Conservation (phyloP, 257 asterid species). For the Avicennia marina region DNA sequence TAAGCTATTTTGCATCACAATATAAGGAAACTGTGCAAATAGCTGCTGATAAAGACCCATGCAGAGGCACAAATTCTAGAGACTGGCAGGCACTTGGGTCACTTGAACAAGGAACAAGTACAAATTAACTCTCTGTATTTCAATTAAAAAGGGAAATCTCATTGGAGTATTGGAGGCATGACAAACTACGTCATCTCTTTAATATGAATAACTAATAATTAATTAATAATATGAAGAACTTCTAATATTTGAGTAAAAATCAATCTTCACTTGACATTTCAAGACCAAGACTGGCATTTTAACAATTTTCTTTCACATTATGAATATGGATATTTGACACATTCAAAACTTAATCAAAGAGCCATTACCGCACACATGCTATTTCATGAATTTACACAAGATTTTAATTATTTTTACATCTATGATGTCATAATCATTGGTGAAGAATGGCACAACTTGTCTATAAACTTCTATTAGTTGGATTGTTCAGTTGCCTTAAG, state of each 20-base stretch:
- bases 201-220: too few species aligned
- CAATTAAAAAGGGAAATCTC: too few species aligned
- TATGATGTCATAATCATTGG: background rate
- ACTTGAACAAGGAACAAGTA: too few species aligned
- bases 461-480: conserved; percentile 4
- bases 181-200: too few species aligned
- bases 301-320: background rate
- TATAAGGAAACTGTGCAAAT: too few species aligned
- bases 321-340: background rate
- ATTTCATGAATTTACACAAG: background rate
- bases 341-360: background rate
- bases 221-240: too few species aligned
- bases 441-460: background rate
- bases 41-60: too few species aligned
- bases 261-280: background rate
- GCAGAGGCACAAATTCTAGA: background rate
- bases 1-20: too few species aligned
- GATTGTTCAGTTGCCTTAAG: conserved; percentile 6
- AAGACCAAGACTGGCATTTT: background rate
- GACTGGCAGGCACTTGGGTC: too few species aligned
- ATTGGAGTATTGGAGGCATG: too few species aligned
- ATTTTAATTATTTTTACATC: background rate
- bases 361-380: background rate
- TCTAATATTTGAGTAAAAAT: background rate
- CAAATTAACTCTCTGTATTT: too few species aligned